Conservation (phyloP, 2,329 filamentous ascomycete species). For the Monosporascus sp. region DNA sequence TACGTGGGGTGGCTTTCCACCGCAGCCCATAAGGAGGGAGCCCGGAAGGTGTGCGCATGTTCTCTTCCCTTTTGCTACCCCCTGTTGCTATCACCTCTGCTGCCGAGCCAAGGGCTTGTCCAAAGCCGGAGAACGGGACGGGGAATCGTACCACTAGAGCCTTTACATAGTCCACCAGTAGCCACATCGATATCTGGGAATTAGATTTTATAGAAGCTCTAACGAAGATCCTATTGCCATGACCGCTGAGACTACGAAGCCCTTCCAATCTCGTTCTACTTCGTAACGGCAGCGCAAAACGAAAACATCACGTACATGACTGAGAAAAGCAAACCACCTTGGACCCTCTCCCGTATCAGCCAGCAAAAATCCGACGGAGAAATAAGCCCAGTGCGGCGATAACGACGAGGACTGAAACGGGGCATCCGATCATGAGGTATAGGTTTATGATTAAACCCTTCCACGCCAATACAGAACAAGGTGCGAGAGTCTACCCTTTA, state of each 20-base stretch:
- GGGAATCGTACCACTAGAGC: too few species aligned
- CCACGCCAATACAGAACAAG: slow-evolving; percentile 14
- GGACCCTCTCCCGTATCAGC: neutral
- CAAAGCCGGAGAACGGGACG: neutral
- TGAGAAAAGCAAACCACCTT: neutral
- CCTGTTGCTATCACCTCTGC: too few species aligned
- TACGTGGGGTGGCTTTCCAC: too few species aligned
- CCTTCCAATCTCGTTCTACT: slow-evolving; percentile 17
- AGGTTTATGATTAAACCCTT: slow-evolving; percentile 2
- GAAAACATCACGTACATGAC: neutral
- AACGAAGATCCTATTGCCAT: slow-evolving; percentile 12
- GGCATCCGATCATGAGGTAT: neutral
- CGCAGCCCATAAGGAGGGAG: too few species aligned
- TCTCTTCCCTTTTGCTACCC: too few species aligned
- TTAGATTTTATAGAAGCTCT: slow-evolving; percentile 2
- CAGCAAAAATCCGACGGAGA: neutral
- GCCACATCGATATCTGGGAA: neutral
- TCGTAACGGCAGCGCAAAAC: slow-evolving; percentile 14
- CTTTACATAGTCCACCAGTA: too few species aligned
- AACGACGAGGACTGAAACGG: slow-evolving; percentile 8
- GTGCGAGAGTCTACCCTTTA: slow-evolving; percentile 10
- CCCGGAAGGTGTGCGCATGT: too few species aligned
- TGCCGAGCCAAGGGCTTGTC: too few species aligned
- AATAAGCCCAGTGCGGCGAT: slow-evolving; percentile 8
- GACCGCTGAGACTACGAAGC: slow-evolving; percentile 14